These are phyloP conservation scores for Pyrenophora teres DNA, from an alignment of 2,329 filamentous ascomycete genomes.

Conservation along the genomic window DNA sequence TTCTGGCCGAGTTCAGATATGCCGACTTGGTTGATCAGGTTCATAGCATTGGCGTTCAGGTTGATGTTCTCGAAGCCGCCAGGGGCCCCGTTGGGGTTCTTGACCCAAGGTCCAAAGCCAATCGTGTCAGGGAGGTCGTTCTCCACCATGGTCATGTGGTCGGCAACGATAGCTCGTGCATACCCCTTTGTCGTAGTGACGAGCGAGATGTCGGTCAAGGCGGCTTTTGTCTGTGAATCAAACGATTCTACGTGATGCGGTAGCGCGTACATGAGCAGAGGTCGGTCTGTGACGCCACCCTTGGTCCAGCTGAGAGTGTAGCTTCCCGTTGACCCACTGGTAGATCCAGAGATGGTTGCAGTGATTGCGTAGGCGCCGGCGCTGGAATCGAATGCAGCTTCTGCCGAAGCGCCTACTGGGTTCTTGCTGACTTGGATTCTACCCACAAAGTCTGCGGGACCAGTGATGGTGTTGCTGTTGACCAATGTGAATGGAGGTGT, in stretches of 20 bases:
- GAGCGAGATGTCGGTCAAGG: slow-evolving; percentile 62
- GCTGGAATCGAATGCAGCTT: slow-evolving; percentile 75
- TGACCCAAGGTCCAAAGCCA: slow-evolving; percentile 79
- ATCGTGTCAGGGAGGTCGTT: slow-evolving; percentile 69
- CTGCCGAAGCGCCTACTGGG: slow-evolving; percentile 57
- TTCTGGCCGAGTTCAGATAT: slow-evolving; percentile 75
- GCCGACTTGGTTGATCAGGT: slow-evolving; percentile 65
- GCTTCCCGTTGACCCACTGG: slow-evolving; percentile 57
- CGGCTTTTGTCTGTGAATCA: slow-evolving; percentile 59
- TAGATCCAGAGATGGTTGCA: slow-evolving; percentile 57
- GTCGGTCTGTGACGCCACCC: slow-evolving; percentile 61
- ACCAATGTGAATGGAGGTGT: slow-evolving; percentile 71
- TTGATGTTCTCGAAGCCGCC: slow-evolving; percentile 39
- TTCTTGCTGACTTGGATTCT: slow-evolving; percentile 85
- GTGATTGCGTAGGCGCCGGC: slow-evolving; percentile 75
- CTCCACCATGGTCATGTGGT: slow-evolving; percentile 72
- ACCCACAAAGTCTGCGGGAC: slow-evolving; percentile 72
- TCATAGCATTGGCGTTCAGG: slow-evolving; percentile 58
- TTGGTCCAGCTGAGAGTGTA: slow-evolving; percentile 78
- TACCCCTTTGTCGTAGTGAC: slow-evolving; percentile 85
- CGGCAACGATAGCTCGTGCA: slow-evolving; percentile 66
- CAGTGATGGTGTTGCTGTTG: slow-evolving; percentile 68
- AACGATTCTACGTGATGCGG: slow-evolving; percentile 87
- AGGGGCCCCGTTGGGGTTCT: slow-evolving; percentile 47
- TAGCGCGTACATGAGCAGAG: slow-evolving; percentile 83